These are phyloP conservation scores for Daedalea quercina DNA, from an alignment of 768 basidiomycete genomes.

Conservation along the genomic window DNA sequence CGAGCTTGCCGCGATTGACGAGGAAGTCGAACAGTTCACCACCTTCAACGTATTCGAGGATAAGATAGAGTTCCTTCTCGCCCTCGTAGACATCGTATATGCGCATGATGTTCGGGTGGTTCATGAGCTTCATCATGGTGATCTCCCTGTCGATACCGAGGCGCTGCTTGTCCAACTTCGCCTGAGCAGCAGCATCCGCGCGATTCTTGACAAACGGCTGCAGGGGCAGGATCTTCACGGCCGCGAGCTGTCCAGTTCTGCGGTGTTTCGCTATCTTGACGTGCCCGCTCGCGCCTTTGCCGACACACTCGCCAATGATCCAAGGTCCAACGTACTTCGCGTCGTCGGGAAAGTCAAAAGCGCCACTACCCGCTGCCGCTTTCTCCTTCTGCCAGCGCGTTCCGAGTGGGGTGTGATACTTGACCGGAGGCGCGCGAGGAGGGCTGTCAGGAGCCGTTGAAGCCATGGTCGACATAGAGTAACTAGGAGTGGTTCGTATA, in stretches of 20 bases:
- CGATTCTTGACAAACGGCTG: conserved; percentile 72
- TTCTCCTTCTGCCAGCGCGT: conserved; percentile 88
- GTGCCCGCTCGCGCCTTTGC: conserved; percentile 89
- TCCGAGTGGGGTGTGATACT: conserved; percentile 62
- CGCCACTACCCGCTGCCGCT: conserved; percentile 66
- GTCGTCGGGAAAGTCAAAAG: conserved; percentile 80
- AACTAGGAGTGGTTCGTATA: conserved; percentile 1
- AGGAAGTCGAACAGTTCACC: conserved; percentile 97
- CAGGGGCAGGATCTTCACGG: conserved; percentile 91
- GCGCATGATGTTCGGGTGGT: conserved; percentile 93
- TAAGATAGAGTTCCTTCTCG: conserved; percentile 83
- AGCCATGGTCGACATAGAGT: conserved; percentile 3
- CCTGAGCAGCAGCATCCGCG: conserved; percentile 57
- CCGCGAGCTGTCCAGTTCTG: conserved; percentile 84
- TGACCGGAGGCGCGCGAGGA: conserved; percentile 65
- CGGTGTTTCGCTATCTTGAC: conserved; percentile 91
- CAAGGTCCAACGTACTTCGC: conserved; percentile 86
- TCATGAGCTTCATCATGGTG: conserved; percentile 99
- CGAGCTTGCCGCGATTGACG: conserved; percentile 80
- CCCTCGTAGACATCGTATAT: conserved; percentile 96
- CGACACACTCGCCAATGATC: conserved; percentile 90
- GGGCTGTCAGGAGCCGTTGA: conserved; percentile 34
- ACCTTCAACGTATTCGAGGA: conserved; percentile 92
- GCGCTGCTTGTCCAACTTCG: conserved; percentile 73
- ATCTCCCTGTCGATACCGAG: conserved; percentile 92